Percentiles rank a stretch among this genome's conserved stretches.
Evolutionary conservation across 306 rosid species (phyloP).

Genomic region (Senna siamea): DNA sequence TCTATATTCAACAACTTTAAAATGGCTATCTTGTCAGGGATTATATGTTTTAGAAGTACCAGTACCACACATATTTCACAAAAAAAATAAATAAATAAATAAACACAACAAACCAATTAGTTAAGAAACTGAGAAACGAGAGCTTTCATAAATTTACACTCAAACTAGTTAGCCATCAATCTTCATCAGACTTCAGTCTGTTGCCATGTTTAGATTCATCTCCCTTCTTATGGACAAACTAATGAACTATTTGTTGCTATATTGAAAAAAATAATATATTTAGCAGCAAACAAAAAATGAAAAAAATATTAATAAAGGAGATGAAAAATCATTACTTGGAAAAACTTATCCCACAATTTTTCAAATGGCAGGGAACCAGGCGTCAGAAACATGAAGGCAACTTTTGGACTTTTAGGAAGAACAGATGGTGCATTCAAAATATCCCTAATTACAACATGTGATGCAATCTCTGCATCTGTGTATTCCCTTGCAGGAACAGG

Average conservation of each 20-base stretch:
- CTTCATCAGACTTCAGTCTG: slow-evolving; percentile 15
- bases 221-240: slow-evolving; percentile 1
- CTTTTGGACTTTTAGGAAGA: slow-evolving; percentile 59
- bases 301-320: slow-evolving; percentile 4
- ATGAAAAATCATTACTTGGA: slow-evolving; percentile 64
- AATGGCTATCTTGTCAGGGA: not conserved
- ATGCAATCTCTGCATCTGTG: slow-evolving; percentile 81
- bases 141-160: slow-evolving; percentile 16
- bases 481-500: slow-evolving; percentile 70
- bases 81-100: not conserved
- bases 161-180: slow-evolving; percentile 1
- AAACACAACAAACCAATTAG: not conserved
- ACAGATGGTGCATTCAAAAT: slow-evolving; percentile 62
- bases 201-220: not conserved
- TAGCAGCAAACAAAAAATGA: not conserved
- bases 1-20: not conserved
- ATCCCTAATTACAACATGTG: slow-evolving; percentile 72
- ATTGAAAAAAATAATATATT: slow-evolving; percentile 6
- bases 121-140: slow-evolving; percentile 5
- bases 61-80: slow-evolving; percentile 3
- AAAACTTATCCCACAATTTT: slow-evolving; percentile 91
- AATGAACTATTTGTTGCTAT: not conserved
- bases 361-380: slow-evolving; percentile 93
- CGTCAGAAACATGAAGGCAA: slow-evolving; percentile 92
- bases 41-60: slow-evolving; percentile 14